Base-by-base conservation (phyloP, 495 filamentous ascomycete genomes). In the Aspergillus funiculosus region DNA sequence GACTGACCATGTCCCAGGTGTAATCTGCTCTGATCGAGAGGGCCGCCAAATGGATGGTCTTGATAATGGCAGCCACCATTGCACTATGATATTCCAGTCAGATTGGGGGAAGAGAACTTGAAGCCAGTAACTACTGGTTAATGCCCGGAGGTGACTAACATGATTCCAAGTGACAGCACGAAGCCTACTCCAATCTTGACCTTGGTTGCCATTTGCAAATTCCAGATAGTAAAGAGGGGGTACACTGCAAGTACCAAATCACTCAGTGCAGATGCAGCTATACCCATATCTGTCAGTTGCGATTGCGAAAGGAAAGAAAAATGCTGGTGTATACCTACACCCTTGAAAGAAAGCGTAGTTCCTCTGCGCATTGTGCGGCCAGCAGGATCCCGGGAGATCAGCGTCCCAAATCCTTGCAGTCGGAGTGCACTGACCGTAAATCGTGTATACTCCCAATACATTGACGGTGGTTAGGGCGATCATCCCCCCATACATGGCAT, bases 41-140 rank as follows among this genome's bases (percentile, higher is more conserved):
- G 28, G 30, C 15, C 14, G 42, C 14, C 21, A 51, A 43, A 24
- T 51, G 15, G 14, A 31, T 46, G 3, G 49, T 46, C 32, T 51
- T 51, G 14, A 51, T 24, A n/a, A 51, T 51, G 1, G 49, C 49
- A 11, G 49, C 49, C 13, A 41, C n/a, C 49, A 51, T 51, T 25
- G 49, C 49, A 21, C 49, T 51, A 28, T 21, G 11, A 4, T 10
- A 17, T 29, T 4, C 8, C 18, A 17, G 30, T 45, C 14, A 35
- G 28, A 6, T 6, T 44, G 2, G 9, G 8, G 10, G 22, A 5
- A 27, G 10, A 37, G 28, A 20, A 17, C 8, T 32, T 21, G 31
- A 39, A 19, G 17, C 13, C 6, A 3, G 25, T 7, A n/a, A n/a
- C n/a, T n/a, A n/a, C n/a, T n/a, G n/a, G n/a, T 4, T 8, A 1